These are phyloP conservation scores for Gracilaria domingensis DNA, from an alignment of 23 red algal genomes.

Conservation along the genomic window DNA sequence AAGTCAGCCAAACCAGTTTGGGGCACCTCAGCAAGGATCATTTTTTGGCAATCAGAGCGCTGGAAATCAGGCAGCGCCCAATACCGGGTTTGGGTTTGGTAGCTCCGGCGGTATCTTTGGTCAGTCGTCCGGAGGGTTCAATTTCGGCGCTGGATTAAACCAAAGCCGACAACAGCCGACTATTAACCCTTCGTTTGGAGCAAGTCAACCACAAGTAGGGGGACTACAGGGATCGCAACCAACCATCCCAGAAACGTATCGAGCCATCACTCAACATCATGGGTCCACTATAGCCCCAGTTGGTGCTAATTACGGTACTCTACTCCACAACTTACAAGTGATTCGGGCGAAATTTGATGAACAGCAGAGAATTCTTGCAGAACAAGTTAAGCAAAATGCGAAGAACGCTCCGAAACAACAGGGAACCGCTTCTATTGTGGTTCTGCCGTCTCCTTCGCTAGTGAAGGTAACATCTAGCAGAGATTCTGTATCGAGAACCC, in stretches of 20 bases:
- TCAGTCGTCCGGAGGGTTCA: slow-evolving; percentile 3
- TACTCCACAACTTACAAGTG: slow-evolving; percentile 65
- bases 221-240: slow-evolving; percentile 14
- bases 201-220: not conserved
- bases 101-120: not conserved
- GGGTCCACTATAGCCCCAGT: slow-evolving; percentile 59
- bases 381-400: slow-evolving; percentile 48
- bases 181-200: not conserved
- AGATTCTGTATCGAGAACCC: slow-evolving; percentile 24
- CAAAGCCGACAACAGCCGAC: not conserved
- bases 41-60: slow-evolving; percentile 4
- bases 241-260: slow-evolving; percentile 35
- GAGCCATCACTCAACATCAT: slow-evolving; percentile 29
- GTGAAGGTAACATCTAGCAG: slow-evolving; percentile 34
- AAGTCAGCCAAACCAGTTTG: slow-evolving; percentile 13
- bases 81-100: slow-evolving; percentile 9
- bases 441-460: slow-evolving; percentile 49
- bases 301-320: slow-evolving; percentile 70
- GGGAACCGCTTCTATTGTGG: slow-evolving; percentile 34
- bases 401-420: not conserved
- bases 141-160: not conserved
- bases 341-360: slow-evolving; percentile 49
- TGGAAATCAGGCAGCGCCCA: not conserved
- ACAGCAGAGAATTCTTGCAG: slow-evolving; percentile 46
- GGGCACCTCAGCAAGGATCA: not conserved